Conservation (phyloP, 176 grass and related monocot species). For the Ampelocalamus luodianensis region DNA sequence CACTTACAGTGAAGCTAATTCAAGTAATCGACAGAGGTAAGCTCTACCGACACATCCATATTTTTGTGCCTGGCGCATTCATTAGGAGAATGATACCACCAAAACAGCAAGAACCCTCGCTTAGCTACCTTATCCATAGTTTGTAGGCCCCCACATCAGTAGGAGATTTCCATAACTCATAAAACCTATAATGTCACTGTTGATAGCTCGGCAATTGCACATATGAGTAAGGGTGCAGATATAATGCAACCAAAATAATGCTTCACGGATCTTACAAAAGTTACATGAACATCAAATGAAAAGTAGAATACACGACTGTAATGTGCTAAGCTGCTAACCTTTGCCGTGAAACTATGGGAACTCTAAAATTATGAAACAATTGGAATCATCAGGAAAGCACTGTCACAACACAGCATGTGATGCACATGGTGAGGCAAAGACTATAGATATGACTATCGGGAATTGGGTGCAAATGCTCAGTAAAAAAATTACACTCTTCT, state of each 20-base stretch:
- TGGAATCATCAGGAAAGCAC: not conserved
- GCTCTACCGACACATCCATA: not conserved
- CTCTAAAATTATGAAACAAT: not conserved
- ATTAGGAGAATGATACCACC: conserved; percentile 3
- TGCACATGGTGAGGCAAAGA: not conserved
- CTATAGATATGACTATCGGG: not conserved
- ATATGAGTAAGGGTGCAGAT: conserved; percentile 7
- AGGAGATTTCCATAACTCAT: not conserved
- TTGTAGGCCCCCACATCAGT: not conserved
- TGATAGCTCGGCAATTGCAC: not conserved
- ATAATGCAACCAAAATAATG: not conserved
- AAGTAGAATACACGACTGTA: not conserved
- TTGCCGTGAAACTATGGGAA: not conserved
- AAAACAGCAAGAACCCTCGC: not conserved
- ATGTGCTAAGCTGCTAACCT: not conserved
- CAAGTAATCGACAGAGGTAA: conserved; percentile 6
- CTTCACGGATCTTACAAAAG: not conserved
- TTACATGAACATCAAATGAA: not conserved
- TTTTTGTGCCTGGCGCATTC: not conserved
- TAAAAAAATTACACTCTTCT: not conserved
- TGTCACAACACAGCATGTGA: not conserved
- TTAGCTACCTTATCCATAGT: not conserved
- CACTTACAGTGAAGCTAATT: not conserved
- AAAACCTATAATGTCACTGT: conserved; percentile 2
- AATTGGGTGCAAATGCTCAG: not conserved